Evolutionary conservation across 1,139 yeast genomes (phyloP).

Genomic region (Kodamaea ohmeri): DNA sequence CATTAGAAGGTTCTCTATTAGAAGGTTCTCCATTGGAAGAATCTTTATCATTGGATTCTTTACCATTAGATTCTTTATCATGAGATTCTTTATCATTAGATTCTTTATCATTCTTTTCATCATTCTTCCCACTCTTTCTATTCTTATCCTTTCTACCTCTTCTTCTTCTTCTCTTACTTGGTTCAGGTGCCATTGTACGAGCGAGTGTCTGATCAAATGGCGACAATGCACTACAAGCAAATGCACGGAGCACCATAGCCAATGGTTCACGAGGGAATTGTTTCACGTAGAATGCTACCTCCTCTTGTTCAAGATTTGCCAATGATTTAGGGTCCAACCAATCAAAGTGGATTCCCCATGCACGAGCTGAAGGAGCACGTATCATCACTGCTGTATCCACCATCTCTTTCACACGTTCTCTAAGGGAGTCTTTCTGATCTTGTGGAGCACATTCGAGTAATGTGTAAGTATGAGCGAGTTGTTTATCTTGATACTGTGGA

Average conservation of each 20-base stretch:
- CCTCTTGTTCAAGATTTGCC: constrained; percentile 45
- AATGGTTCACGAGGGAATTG: constrained; percentile 62
- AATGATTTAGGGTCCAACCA: constrained; percentile 62
- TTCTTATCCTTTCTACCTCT: constrained; percentile 12
- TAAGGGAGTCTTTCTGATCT: constrained; percentile 22
- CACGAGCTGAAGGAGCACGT: constrained; percentile 52
- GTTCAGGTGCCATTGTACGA: no score
- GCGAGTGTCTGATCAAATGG: constrained; percentile 44
- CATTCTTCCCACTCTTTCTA: constrained; percentile 8
- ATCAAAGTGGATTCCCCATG: constrained; percentile 78
- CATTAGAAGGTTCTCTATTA: no score
- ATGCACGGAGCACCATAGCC: constrained; percentile 61
- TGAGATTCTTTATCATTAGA: constrained; percentile 15
- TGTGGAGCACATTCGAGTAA: constrained; percentile 47
- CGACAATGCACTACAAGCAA: constrained; percentile 63
- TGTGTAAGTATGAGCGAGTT: constrained; percentile 55
- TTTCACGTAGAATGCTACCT: constrained; percentile 49
- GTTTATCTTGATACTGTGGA: constrained; percentile 55
- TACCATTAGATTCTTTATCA: no score
- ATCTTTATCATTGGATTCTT: no score
- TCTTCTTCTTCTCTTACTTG: constrained; percentile 8
- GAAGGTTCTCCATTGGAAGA: no score
- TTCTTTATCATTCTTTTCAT: constrained; percentile 14
- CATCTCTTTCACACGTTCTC: constrained; percentile 50
- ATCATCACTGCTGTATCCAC: constrained; percentile 74